Percentiles rank a stretch among this genome's conserved stretches.
phyloP scores from a whole-genome alignment of 306 rosid species.

The Lathyrus oleraceus region DNA sequence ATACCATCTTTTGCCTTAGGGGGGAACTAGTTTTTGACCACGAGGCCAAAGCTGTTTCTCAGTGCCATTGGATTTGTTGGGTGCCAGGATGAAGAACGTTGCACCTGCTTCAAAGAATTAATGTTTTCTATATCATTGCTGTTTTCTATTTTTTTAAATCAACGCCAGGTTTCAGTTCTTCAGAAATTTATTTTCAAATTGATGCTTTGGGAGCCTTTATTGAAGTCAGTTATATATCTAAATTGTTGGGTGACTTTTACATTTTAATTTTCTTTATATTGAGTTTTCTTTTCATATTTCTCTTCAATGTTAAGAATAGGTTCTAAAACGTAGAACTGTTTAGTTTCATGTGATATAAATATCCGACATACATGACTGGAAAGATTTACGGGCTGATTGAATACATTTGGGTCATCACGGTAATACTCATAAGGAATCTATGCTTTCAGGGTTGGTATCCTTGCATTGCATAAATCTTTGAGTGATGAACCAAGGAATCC shows the following conservation, averaged over 20 bases:
- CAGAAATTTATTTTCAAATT: too few species aligned
- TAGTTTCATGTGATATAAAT: slow-evolving; percentile 7
- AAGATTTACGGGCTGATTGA: slow-evolving; percentile 27
- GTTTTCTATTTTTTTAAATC: too few species aligned
- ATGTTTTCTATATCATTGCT: too few species aligned
- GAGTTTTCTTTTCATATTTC: neutral
- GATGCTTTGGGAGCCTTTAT: neutral
- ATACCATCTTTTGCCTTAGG: too few species aligned
- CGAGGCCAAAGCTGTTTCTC: too few species aligned
- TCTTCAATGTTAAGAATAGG: slow-evolving; percentile 5
- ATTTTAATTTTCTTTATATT: neutral
- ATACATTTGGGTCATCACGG: slow-evolving; percentile 28
- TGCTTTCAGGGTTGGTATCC: slow-evolving; percentile 76
- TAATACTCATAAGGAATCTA: slow-evolving; percentile 42
- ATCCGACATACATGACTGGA: neutral
- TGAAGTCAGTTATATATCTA: slow-evolving; percentile 17
- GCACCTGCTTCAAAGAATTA: too few species aligned
- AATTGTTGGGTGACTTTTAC: slow-evolving; percentile 19
- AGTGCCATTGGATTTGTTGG: too few species aligned
- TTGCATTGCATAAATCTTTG: slow-evolving; percentile 78
- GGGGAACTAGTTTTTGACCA: too few species aligned
- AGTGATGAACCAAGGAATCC: slow-evolving; percentile 67
- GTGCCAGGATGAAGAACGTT: too few species aligned
- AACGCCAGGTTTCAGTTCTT: too few species aligned
- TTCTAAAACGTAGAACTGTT: neutral